These are phyloP conservation scores for Bassia scoparia DNA, from an alignment of 148 eudicot species.

Conservation along the genomic window DNA sequence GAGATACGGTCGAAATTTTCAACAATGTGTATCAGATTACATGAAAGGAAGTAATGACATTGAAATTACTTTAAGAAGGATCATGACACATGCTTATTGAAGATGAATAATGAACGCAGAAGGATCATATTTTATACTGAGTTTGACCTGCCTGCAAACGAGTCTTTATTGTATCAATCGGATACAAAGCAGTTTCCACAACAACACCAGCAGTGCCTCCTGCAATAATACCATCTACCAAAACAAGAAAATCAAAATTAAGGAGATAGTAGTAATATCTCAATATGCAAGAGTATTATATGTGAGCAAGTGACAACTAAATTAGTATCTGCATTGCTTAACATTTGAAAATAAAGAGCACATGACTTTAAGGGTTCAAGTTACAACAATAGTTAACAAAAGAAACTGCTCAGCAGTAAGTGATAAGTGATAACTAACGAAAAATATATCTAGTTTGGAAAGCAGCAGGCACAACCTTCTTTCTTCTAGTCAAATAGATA, in stretches of 20 bases:
- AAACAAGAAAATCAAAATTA: constrained; percentile 16
- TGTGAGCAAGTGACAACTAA: neutral
- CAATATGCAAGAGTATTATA: neutral
- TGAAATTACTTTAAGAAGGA: neutral
- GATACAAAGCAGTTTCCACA: constrained; percentile 90
- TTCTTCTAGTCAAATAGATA: neutral
- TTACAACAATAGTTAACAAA: neutral
- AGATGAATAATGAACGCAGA: neutral
- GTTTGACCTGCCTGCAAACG: constrained; percentile 76
- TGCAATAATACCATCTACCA: constrained; percentile 86
- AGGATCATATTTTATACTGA: neutral
- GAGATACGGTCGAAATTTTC: too few relatives aligned
- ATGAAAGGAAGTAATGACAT: neutral
- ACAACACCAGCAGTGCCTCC: constrained; percentile 95
- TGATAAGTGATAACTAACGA: neutral
- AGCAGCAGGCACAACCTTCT: neutral
- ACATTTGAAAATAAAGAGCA: neutral
- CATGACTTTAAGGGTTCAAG: neutral
- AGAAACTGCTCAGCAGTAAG: neutral
- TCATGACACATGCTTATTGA: neutral
- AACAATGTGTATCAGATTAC: too few relatives aligned
- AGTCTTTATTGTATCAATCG: constrained; percentile 93
- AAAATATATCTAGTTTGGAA: neutral
- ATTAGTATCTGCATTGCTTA: neutral
- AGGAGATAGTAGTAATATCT: constrained; percentile 5